Conservation (phyloP, 2,329 filamentous ascomycete genomes). For the Colletotrichum sp. region DNA sequence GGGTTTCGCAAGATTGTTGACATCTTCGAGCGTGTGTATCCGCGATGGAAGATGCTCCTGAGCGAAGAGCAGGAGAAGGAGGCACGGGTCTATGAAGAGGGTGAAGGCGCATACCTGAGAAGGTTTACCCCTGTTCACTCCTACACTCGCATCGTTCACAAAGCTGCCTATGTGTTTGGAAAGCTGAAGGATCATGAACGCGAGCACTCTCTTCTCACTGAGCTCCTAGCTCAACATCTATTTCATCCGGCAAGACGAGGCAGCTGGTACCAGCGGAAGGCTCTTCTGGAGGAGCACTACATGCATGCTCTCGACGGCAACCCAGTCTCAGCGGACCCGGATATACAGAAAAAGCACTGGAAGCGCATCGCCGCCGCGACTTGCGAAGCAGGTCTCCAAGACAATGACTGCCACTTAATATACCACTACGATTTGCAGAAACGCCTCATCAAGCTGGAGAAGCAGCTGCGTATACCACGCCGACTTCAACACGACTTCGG, state of each 20-base stretch:
- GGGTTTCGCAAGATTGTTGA: constrained; percentile 72
- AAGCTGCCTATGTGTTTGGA: constrained; percentile 79
- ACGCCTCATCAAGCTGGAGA: constrained; percentile 89
- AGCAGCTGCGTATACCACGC: constrained; percentile 79
- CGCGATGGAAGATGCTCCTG: constrained; percentile 79
- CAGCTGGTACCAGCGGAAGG: constrained; percentile 95
- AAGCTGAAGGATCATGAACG: constrained; percentile 80
- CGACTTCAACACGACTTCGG: constrained; percentile 92
- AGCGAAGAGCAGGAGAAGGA: constrained; percentile 80
- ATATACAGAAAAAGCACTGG: constrained; percentile 80
- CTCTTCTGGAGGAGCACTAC: constrained; percentile 93
- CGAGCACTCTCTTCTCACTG: constrained; percentile 76
- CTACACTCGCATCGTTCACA: constrained; percentile 92
- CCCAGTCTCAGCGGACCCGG: constrained; percentile 38
- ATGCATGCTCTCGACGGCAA: constrained; percentile 69
- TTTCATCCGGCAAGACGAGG: constrained; percentile 88
- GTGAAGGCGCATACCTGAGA: constrained; percentile 87
- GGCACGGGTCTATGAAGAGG: constrained; percentile 75
- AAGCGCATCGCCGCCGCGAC: constrained; percentile 76
- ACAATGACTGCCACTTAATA: constrained; percentile 87
- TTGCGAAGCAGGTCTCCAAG: constrained; percentile 86
- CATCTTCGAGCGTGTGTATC: constrained; percentile 76
- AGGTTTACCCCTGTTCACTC: constrained; percentile 92
- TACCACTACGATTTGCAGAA: constrained; percentile 96
- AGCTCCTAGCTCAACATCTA: constrained; percentile 79